phyloP scores from a whole-genome alignment of 805 yeast genomes.

The Saturnispora quitensis region DNA sequence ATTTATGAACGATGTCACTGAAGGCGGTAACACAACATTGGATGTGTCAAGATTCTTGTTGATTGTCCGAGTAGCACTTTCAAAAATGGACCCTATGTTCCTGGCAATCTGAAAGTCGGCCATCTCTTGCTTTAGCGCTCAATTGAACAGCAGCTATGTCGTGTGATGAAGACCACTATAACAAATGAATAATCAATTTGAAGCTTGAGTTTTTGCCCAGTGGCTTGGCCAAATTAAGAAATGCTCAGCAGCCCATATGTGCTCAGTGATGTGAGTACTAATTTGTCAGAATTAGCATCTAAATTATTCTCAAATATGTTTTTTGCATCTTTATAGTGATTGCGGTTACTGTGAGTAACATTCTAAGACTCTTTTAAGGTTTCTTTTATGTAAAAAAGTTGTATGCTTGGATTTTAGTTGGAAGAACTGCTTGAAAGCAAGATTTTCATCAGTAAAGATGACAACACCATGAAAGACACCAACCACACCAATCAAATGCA shows the following conservation, averaged over 20 bases:
- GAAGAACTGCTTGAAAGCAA: too few relatives aligned
- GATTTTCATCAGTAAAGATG: too few relatives aligned
- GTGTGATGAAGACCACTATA: not conserved
- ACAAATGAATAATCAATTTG: not conserved
- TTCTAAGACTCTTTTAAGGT: too few relatives aligned
- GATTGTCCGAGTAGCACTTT: slow-evolving; percentile 12
- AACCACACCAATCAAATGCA: not conserved
- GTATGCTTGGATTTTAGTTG: too few relatives aligned
- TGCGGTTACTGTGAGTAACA: too few relatives aligned
- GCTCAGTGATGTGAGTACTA: not conserved
- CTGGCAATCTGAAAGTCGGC: slow-evolving; percentile 13
- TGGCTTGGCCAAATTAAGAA: not conserved
- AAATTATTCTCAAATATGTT: too few relatives aligned
- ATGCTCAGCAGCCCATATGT: not conserved
- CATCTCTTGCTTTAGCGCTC: slow-evolving; percentile 6
- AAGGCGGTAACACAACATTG: slow-evolving; percentile 15
- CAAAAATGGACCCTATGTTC: slow-evolving; percentile 17
- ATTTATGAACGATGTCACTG: slow-evolving; percentile 18
- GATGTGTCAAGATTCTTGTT: slow-evolving; percentile 11
- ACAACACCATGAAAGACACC: too few relatives aligned
- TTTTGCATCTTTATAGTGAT: too few relatives aligned
- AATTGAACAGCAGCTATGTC: not conserved
- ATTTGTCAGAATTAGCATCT: too few relatives aligned
- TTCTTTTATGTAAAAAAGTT: too few relatives aligned
- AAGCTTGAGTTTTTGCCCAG: not conserved